Base-by-base conservation (phyloP, 768 basidiomycete genomes). In the Piloderma croceum region DNA sequence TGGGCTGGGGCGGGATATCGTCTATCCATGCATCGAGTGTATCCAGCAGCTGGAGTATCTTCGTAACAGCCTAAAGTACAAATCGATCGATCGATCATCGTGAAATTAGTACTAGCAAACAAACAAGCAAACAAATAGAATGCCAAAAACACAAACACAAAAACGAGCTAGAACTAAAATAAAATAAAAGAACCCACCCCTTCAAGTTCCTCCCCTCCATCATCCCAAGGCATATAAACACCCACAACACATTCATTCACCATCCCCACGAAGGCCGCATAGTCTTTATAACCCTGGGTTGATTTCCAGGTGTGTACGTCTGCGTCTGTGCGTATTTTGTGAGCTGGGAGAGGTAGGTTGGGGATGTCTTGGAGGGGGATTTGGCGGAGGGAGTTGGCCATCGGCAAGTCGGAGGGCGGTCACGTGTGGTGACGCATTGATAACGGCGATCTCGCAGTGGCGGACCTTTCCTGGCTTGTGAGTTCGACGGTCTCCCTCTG, bases 241-340 rank as follows among this genome's bases (percentile, higher is more conserved):
- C 84, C 89, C 6, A 83, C 79, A 7, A 93, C 84, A 5, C 87
- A 73, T 45, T 89, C 83, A 42, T 76, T 88, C 31, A 93, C 63
- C 34, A 85, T 73, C 17, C 76, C 77, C 22, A 93, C 64, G 62
- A 92, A 94, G 17, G 84, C 51, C 31, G 71, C 71, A 54, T 83
- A 91, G 49, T 86, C 85, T 43, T 65, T 62, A 55, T 86, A 94
- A 1, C 86, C 85, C 25, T 61, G 70, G 4, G 84, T 82, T 2
- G 50, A 57, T 50, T 75, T 80, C 90, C 90, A 96, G n/a, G 53
- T 45, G 18, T 70, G 68, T 24, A 92, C 75, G 48, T 90, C 86
- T 11, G 73, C 67, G 43, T 91, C 89, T n/a, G 71, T 73, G 41
- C 65, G 73, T 42, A 91, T 90, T 52, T 71, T 77, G 40, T 64